Evolutionary conservation across 2,329 filamentous ascomycete genomes (phyloP).

Genomic region (Talaromyces albobiverticillius): DNA sequence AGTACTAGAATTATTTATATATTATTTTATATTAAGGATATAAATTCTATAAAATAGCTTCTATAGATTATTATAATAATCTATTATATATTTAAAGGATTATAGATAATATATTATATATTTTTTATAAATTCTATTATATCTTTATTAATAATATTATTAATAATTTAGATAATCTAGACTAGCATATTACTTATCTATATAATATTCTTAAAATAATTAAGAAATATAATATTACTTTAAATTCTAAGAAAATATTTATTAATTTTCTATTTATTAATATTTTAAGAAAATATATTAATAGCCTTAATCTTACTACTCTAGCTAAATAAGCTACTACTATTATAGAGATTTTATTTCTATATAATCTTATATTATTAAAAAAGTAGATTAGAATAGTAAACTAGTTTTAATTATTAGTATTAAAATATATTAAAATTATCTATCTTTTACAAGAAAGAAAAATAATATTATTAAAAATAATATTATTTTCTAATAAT

Average conservation of each 20-base stretch:
- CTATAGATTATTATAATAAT: conserved; percentile 3
- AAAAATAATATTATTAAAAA: background rate
- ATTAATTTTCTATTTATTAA: background rate
- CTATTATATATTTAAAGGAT: background rate
- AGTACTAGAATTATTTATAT: background rate
- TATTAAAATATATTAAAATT: background rate
- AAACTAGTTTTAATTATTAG: no score
- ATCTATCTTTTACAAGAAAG: background rate
- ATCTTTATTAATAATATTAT: background rate
- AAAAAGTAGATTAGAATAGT: no score
- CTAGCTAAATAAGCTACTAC: no score
- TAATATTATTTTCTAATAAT: no score
- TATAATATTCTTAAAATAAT: background rate
- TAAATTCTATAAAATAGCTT: background rate
- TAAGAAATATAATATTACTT: background rate
- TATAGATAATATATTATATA: no score
- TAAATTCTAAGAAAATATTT: background rate
- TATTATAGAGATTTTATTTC: background rate
- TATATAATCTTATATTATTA: background rate
- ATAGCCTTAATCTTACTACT: no score
- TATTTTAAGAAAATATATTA: background rate
- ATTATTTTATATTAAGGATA: background rate
- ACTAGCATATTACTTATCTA: background rate
- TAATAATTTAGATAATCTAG: background rate
- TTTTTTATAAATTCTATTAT: background rate